Evolutionary conservation across 1,284 basidiomycete species (phyloP), one percentile per base, ranked within the genome.

Genomic region (Cutaneotrichosporon sp.): DNA sequence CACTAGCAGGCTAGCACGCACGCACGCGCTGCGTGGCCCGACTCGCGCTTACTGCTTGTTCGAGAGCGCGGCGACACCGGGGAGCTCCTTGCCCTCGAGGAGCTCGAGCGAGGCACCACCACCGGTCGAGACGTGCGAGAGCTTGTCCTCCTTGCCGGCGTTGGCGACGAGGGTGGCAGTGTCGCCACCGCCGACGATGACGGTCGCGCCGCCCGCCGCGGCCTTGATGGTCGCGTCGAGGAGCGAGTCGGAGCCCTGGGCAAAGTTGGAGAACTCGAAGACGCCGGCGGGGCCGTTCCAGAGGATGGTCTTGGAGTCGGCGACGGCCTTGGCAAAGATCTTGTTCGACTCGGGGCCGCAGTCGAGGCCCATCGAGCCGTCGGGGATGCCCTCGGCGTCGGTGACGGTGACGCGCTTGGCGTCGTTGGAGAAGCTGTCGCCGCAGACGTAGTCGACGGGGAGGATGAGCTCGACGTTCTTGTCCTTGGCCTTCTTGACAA

Each of bases 261-360:
- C 90, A 73, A 98, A 99, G 52, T 87, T 87, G 55, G 90, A 86
- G 84, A 98, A 97, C 81, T 99, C 95, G 80, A 99, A 99, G 34
- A 99, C 95, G 73, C 95, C 95, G 50, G 95, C 91, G 45, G 95
- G 95, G 55, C 93, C 95, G 79, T 99, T 99, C 95, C 95, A 99
- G 63, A 99, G 88, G 79, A 99, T 95, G 52, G 97, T 99, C 86
- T 95, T 98, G 66, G 93, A 84, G 75, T 91, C 87, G 60, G 89
- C 79, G 63, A 98, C 94, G 25, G 93, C 87, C 71, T 88, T 75
- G 56, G 83, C 84, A 84, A 90, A 99, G 65, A 91, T 82, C 74
- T 91, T 84, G 58, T 87, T 87, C 68, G 89, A 92, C 83, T 95
- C 85, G 42, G 85, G 86, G 65, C 94, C 94, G 59, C 84, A 88